Conservation (phyloP, 108 stramenopile genomes). For the Pseudonitzschia delicatissima region DNA sequence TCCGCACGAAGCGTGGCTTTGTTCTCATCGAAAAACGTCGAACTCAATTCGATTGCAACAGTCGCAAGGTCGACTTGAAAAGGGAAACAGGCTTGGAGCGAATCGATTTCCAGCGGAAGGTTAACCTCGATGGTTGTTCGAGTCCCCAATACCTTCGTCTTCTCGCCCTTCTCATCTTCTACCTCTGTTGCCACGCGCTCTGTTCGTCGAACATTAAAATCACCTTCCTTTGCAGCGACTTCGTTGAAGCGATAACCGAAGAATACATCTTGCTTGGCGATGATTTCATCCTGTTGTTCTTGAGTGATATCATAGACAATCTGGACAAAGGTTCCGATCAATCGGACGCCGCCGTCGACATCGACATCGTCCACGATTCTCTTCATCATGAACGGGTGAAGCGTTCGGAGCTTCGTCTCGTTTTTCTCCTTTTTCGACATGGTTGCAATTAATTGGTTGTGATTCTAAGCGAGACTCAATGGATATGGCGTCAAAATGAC, state of each 20-base stretch:
- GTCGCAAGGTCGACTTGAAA: background rate
- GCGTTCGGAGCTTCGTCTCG: too few species aligned
- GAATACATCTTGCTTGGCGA: background rate
- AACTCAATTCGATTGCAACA: background rate
- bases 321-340: too few species aligned
- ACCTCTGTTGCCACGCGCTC: background rate
- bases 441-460: too few species aligned
- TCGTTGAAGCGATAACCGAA: slow-evolving; percentile 16
- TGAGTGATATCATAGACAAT: too few species aligned
- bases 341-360: too few species aligned
- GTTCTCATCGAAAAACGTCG: background rate
- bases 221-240: background rate
- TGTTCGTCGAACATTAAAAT: too few species aligned
- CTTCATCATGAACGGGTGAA: too few species aligned
- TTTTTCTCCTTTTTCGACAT: too few species aligned
- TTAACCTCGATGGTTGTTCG: background rate
- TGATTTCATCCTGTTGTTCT: too few species aligned
- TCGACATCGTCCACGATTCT: too few species aligned
- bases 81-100: background rate
- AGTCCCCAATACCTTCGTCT: background rate
- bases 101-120: background rate
- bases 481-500: too few species aligned
- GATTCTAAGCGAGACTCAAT: too few species aligned
- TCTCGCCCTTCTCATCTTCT: background rate
- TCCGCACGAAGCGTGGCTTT: background rate